These are phyloP conservation scores for Fusarium oxysporum DNA, from an alignment of 2,329 filamentous ascomycete genomes.

Conservation along the genomic window DNA sequence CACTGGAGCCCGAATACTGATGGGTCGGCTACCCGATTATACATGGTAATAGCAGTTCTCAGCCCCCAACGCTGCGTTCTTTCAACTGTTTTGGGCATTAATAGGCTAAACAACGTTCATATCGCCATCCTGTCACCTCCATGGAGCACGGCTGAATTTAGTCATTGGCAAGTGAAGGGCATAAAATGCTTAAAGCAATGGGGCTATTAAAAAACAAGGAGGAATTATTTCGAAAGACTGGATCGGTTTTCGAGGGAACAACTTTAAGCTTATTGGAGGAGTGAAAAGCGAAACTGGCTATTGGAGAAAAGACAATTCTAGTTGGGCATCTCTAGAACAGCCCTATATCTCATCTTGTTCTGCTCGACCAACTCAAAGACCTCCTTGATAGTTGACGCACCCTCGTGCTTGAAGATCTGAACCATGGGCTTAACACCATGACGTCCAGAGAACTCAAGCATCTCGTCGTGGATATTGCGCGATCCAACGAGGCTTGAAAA, in stretches of 20 bases:
- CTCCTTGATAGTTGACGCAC: neutral
- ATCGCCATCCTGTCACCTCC: too few relatives aligned
- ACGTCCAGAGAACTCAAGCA: conserved; percentile 3
- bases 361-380: neutral
- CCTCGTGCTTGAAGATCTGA: conserved; percentile 8
- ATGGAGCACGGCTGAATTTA: too few relatives aligned
- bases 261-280: neutral
- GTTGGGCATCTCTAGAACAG: neutral
- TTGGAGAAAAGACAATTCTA: neutral
- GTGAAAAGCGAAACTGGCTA: too few relatives aligned
- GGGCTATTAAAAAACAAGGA: too few relatives aligned
- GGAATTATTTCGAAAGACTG: too few relatives aligned
- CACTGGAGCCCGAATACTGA: neutral
- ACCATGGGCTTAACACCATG: conserved; percentile 7
- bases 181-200: too few relatives aligned
- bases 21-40: too few relatives aligned
- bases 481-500: conserved; percentile 8
- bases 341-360: conserved; percentile 18
- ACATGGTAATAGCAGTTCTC: too few relatives aligned
- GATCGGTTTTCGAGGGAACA: rapidly evolving
- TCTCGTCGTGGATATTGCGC: conserved; percentile 3
- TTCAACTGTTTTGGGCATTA: too few relatives aligned
- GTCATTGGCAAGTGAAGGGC: too few relatives aligned
- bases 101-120: too few relatives aligned
- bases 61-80: too few relatives aligned